Evolutionary conservation across 139 green algal genomes (phyloP).

Genomic region (Nannochloris sp.): DNA sequence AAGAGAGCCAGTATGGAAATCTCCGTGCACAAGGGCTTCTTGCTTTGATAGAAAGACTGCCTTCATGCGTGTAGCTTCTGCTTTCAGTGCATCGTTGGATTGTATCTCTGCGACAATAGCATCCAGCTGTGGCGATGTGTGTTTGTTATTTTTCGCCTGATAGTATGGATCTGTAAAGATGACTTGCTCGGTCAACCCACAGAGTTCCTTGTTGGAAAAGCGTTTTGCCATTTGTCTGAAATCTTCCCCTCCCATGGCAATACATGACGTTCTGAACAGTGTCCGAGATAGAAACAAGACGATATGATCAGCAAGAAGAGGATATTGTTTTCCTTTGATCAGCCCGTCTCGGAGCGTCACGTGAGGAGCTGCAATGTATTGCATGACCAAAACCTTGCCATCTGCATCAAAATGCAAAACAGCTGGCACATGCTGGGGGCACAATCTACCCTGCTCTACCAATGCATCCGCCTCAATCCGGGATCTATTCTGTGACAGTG

Average conservation of each 20-base stretch:
- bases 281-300: conserved; percentile 66
- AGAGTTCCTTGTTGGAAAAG: conserved; percentile 83
- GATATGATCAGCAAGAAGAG: conserved; percentile 59
- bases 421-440: conserved; percentile 72
- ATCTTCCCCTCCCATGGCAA: conserved; percentile 47
- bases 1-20: conserved; percentile 93
- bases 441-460: conserved; percentile 37
- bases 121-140: conserved; percentile 80
- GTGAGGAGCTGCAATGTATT: conserved; percentile 76
- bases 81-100: conserved; percentile 57
- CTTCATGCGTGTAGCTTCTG: conserved; percentile 64
- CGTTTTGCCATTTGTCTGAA: conserved; percentile 20
- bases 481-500: conserved; percentile 70
- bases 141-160: conserved; percentile 52
- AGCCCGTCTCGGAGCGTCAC: conserved; percentile 74
- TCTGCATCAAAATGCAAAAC: conserved; percentile 50
- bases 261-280: conserved; percentile 78
- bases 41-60: conserved; percentile 54
- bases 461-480: conserved; percentile 65
- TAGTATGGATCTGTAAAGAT: conserved; percentile 93
- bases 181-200: conserved; percentile 86
- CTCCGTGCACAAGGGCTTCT: conserved; percentile 89
- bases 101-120: conserved; percentile 50
- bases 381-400: conserved; percentile 63
- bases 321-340: conserved; percentile 57